phyloP scores from a whole-genome alignment of 495 filamentous ascomycete genomes.

The Aspergillus homomorphus region DNA sequence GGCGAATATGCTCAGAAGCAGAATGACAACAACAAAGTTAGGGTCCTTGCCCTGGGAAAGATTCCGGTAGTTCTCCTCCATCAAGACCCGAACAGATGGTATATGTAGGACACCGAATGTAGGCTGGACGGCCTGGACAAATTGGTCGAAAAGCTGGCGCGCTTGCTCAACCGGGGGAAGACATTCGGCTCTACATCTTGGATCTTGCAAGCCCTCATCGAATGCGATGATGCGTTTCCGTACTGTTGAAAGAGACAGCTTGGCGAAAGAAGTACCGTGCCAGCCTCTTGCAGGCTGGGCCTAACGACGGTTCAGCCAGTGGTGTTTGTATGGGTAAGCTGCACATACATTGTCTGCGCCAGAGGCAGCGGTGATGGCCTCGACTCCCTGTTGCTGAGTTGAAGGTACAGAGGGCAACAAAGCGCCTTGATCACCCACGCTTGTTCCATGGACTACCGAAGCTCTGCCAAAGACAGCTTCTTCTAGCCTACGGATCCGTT shows the following conservation, averaged over 20 bases:
- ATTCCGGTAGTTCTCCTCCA: constrained; percentile 24
- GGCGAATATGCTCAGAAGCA: constrained; percentile 28
- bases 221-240: not conserved
- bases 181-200: not conserved
- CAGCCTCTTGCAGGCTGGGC: not conserved
- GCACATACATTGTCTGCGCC: not conserved
- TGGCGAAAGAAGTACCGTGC: not conserved
- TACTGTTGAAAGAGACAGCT: not conserved
- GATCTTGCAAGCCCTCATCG: not conserved
- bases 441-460: not conserved
- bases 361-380: not conserved
- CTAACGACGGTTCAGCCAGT: not conserved
- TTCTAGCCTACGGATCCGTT: not conserved
- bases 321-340: not conserved
- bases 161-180: constrained; percentile 27
- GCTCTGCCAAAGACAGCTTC: not conserved
- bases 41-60: constrained; percentile 22
- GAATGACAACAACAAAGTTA: constrained; percentile 10
- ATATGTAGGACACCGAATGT: constrained; percentile 27
- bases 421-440: not conserved
- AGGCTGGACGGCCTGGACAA: constrained; percentile 22
- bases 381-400: not conserved
- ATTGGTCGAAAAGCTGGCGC: constrained; percentile 24
- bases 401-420: not conserved
- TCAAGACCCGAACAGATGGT: constrained; percentile 20